A percentile compares a stretch with the other conserved stretches of the same genome.
phyloP scores from a whole-genome alignment of 129 eudicot genomes.

The Pittosporum tobira region DNA sequence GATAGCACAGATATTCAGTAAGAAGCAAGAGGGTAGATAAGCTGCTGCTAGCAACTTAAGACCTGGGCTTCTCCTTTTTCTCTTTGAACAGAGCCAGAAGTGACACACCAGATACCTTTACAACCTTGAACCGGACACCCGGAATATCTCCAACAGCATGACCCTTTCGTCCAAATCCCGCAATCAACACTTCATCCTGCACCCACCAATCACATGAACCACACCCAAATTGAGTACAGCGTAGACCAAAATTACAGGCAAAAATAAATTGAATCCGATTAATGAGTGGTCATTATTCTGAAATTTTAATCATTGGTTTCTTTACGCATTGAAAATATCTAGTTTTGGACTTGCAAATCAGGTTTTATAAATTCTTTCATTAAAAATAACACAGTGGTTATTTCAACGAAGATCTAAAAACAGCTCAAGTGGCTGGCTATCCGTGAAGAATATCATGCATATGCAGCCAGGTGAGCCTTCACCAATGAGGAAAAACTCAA shows the following conservation, averaged over 20 bases:
- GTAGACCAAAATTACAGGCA: neutral
- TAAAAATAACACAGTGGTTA: neutral
- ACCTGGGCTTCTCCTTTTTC: conserved; percentile 67
- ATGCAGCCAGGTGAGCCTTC: neutral
- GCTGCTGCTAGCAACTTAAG: conserved; percentile 15
- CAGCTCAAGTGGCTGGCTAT: too few relatives aligned
- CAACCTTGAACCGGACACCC: conserved; percentile 65
- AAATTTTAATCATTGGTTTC: neutral
- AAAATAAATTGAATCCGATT: neutral
- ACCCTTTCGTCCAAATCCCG: conserved; percentile 68
- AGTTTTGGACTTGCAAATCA: neutral
- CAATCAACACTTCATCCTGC: conserved; percentile 67
- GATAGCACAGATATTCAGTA: too few relatives aligned
- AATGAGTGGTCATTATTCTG: neutral
- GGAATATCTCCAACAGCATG: conserved; percentile 77
- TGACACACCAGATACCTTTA: conserved; percentile 66
- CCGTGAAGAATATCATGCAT: neutral
- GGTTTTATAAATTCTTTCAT: too few relatives aligned
- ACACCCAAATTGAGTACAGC: neutral
- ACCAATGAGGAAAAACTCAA: neutral
- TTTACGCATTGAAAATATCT: too few relatives aligned
- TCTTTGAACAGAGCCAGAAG: conserved; percentile 59
- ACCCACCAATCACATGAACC: neutral
- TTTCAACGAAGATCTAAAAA: neutral
- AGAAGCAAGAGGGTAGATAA: neutral